These are phyloP conservation scores for Hibiscus trionum DNA, from an alignment of 345 rosid species.

Conservation along the genomic window DNA sequence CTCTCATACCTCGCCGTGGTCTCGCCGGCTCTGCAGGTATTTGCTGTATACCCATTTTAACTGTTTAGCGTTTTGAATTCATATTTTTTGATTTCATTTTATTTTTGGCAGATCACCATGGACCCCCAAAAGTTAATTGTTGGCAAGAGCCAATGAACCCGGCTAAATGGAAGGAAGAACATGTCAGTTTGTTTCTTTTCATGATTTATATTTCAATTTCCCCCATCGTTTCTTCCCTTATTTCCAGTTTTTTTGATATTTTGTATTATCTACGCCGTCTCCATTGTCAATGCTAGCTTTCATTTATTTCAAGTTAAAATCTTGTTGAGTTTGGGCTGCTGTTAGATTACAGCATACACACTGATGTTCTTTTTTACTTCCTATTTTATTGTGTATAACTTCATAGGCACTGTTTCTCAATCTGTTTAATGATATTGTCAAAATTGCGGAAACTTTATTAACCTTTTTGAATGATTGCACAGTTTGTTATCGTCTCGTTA, in stretches of 20 bases:
- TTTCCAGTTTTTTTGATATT: neutral
- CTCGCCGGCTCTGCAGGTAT: constrained; percentile 82
- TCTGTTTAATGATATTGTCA: neutral
- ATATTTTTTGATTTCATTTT: neutral
- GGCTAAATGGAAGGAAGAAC: constrained; percentile 90
- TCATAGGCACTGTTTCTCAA: neutral
- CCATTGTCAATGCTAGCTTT: neutral
- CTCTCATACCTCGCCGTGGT: constrained; percentile 62
- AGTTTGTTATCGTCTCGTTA: constrained; percentile 63
- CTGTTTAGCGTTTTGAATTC: neutral
- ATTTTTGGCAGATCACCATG: constrained; percentile 65
- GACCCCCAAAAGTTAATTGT: constrained; percentile 60
- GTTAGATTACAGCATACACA: neutral
- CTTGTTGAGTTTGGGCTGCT: neutral
- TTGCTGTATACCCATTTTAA: neutral
- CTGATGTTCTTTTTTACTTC: neutral
- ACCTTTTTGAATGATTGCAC: constrained; percentile 15
- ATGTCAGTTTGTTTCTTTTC: constrained; percentile 39
- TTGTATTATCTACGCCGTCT: neutral
- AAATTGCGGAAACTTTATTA: neutral
- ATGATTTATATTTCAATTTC: neutral
- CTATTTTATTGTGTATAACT: neutral
- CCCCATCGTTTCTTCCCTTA: neutral
- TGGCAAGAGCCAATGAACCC: constrained; percentile 89
- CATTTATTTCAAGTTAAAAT: neutral